A percentile compares a stretch with the other conserved stretches of the same genome.
Evolutionary conservation across 2,329 filamentous ascomycete genomes (phyloP).

Genomic region (Pestalotiopsis sp.): DNA sequence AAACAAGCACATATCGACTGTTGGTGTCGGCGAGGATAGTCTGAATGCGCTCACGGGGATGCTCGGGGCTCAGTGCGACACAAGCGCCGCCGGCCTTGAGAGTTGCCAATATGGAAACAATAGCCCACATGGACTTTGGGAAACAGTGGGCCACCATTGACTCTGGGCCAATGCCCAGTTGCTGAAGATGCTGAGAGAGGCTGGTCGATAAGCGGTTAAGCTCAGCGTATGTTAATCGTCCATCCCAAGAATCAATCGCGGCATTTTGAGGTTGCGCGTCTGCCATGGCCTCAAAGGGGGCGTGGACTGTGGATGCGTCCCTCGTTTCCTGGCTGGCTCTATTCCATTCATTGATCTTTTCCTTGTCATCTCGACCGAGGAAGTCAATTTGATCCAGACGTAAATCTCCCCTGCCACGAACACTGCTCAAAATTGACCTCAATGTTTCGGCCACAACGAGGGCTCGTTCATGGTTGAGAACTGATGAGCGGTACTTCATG

Average conservation of each 20-base stretch:
- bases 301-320: constrained; percentile 1
- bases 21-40: constrained; percentile 31
- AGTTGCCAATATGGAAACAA: constrained; percentile 35
- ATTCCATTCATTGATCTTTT: neutral
- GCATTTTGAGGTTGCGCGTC: neutral
- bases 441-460: neutral
- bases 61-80: constrained; percentile 38
- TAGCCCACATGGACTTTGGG: constrained; percentile 36
- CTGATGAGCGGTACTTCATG: neutral
- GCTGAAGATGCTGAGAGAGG: constrained; percentile 25
- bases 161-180: constrained; percentile 30
- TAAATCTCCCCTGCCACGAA: neutral
- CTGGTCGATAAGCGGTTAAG: constrained; percentile 27
- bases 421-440: neutral
- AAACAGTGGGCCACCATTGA: constrained; percentile 36
- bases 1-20: constrained; percentile 11
- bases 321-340: neutral
- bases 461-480: neutral
- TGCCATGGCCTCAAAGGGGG: neutral
- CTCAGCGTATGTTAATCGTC: constrained; percentile 31
- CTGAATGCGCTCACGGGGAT: constrained; percentile 37
- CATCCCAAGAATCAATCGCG: constrained; percentile 33
- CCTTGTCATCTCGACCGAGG: neutral
- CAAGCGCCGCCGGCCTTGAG: constrained; percentile 37
- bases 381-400: neutral